Conservation (phyloP, 345 rosid genomes). For the Linum lewisii region DNA sequence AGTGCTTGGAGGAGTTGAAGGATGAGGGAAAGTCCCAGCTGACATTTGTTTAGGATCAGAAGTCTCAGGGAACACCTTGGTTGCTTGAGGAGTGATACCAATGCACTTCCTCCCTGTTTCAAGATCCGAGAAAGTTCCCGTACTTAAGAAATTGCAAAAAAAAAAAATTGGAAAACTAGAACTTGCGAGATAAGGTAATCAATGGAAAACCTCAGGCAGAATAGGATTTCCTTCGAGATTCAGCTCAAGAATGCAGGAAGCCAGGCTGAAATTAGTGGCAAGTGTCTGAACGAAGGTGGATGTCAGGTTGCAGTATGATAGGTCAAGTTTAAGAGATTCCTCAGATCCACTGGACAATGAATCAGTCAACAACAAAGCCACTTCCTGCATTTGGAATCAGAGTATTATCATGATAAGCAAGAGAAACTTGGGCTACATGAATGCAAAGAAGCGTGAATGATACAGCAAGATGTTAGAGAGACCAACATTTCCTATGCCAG, state of each 20-base stretch:
- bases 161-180: not conserved
- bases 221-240: constrained; percentile 69
- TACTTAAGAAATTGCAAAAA: not conserved
- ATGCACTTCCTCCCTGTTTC: constrained; percentile 54
- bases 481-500: constrained; percentile 72
- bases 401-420: constrained; percentile 9
- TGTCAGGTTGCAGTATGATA: constrained; percentile 59
- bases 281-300: constrained; percentile 36
- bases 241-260: constrained; percentile 50
- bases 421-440: constrained; percentile 2
- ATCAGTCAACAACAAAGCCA: constrained; percentile 46
- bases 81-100: constrained; percentile 48
- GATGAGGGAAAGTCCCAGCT: constrained; percentile 57
- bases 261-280: constrained; percentile 21
- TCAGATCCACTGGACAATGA: constrained; percentile 38
- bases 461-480: not conserved
- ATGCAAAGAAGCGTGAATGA: not conserved
- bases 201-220: constrained; percentile 50
- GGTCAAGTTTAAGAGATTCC: constrained; percentile 65
- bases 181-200: constrained; percentile 6
- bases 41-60: constrained; percentile 59
- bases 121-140: constrained; percentile 16
- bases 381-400: constrained; percentile 42
- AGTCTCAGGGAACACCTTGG: constrained; percentile 53
- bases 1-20: constrained; percentile 62